These are phyloP conservation scores for Diaporthe longicolla DNA, from an alignment of 2,329 filamentous ascomycete species.

Conservation along the genomic window DNA sequence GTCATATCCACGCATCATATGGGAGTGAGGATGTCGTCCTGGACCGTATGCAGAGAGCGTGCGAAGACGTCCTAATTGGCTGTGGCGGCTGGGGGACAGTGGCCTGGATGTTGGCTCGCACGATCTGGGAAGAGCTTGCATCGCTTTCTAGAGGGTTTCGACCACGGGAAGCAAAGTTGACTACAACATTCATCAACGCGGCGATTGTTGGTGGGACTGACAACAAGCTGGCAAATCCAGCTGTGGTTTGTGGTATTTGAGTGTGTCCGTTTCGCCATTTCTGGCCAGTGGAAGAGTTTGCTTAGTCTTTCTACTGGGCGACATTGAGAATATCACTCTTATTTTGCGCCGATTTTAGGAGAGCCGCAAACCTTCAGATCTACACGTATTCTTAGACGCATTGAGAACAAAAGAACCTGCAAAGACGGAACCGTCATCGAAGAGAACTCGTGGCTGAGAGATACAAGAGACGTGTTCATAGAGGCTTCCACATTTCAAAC, in stretches of 20 bases:
- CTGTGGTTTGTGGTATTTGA: not conserved
- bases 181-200: not conserved
- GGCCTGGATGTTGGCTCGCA: not conserved
- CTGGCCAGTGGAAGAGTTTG: not conserved
- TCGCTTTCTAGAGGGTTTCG: not conserved
- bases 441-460: too few relatives aligned
- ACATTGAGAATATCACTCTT: not conserved
- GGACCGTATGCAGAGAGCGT: not conserved
- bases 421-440: too few relatives aligned
- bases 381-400: too few relatives aligned
- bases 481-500: too few relatives aligned
- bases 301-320: not conserved
- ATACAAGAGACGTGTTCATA: too few relatives aligned
- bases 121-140: not conserved
- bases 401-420: too few relatives aligned
- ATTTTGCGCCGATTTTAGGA: not conserved
- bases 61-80: not conserved
- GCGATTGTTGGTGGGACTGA: not conserved
- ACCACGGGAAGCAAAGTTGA: not conserved
- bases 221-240: not conserved
- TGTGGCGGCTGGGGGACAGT: not conserved
- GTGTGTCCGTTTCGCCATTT: too few relatives aligned
- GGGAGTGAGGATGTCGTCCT: conserved; percentile 42
- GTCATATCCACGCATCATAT: conserved; percentile 47
- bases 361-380: not conserved